phyloP scores from a whole-genome alignment of 2,329 filamentous ascomycete genomes.

The Penicillium sp. region DNA sequence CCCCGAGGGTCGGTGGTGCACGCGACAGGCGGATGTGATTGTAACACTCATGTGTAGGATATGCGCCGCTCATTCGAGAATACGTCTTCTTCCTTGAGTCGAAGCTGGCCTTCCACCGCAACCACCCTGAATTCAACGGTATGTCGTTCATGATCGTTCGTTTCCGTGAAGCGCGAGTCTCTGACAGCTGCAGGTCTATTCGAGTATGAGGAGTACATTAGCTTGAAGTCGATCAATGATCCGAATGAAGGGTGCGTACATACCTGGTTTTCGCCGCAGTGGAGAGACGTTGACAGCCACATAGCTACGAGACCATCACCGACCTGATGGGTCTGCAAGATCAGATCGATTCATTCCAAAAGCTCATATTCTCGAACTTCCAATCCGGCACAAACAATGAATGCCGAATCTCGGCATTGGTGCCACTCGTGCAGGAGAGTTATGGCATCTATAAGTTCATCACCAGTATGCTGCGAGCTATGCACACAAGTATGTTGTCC shows the following conservation, averaged over 20 bases:
- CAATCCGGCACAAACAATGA: slow-evolving; percentile 89
- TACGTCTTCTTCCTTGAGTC: slow-evolving; percentile 94
- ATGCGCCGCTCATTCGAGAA: slow-evolving; percentile 88
- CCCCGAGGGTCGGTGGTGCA: not conserved
- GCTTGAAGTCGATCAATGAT: slow-evolving; percentile 95
- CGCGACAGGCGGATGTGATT: slow-evolving; percentile 1
- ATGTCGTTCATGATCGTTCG: slow-evolving; percentile 17
- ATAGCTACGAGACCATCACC: slow-evolving; percentile 79
- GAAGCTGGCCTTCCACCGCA: slow-evolving; percentile 93
- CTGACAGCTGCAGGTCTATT: slow-evolving; percentile 62
- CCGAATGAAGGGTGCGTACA: slow-evolving; percentile 82
- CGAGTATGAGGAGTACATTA: slow-evolving; percentile 98
- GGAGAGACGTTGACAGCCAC: slow-evolving; percentile 21
- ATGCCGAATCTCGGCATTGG: slow-evolving; percentile 88
- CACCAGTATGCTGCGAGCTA: slow-evolving; percentile 96
- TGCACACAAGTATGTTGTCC: slow-evolving; percentile 80
- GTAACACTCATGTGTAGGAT: slow-evolving; percentile 50
- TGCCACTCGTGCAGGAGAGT: slow-evolving; percentile 92
- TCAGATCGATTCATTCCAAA: slow-evolving; percentile 98
- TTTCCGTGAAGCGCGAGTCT: not conserved
- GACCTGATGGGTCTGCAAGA: slow-evolving; percentile 96
- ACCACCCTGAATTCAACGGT: slow-evolving; percentile 97
- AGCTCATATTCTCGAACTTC: slow-evolving; percentile 97
- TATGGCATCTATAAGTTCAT: slow-evolving; percentile 99
- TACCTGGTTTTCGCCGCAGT: not conserved